These are phyloP conservation scores for Flueggea neowawraea DNA, from an alignment of 441 rosid genomes.

Conservation along the genomic window DNA sequence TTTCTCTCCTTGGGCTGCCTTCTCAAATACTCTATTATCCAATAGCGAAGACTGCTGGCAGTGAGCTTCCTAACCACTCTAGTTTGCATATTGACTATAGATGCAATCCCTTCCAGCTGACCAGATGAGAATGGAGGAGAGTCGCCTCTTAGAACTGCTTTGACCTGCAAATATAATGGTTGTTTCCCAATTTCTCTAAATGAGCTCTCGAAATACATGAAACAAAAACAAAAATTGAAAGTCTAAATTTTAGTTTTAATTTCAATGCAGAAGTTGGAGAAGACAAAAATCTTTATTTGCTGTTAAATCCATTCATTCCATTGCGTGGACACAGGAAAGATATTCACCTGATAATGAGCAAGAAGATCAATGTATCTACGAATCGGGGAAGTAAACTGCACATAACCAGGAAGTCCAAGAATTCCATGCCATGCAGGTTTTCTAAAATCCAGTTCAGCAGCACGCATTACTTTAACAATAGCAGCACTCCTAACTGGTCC, in stretches of 20 bases:
- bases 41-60: conserved; percentile 71
- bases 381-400: conserved; percentile 97
- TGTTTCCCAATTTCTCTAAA: not conserved
- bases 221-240: too few species aligned
- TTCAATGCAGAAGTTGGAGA: not conserved
- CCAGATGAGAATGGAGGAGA: conserved; percentile 85
- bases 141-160: conserved; percentile 83
- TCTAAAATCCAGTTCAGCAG: conserved; percentile 85
- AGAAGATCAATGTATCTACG: conserved; percentile 97
- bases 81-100: conserved; percentile 62
- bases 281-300: not conserved
- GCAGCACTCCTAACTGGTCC: conserved; percentile 90
- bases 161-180: conserved; percentile 40
- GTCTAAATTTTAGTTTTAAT: not conserved
- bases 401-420: conserved; percentile 94
- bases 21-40: conserved; percentile 82
- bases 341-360: conserved; percentile 90
- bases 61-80: conserved; percentile 59
- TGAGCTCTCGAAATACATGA: too few species aligned
- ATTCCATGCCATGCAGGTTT: conserved; percentile 88
- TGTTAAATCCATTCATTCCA: conserved; percentile 2
- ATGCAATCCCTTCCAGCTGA: conserved; percentile 89
- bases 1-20: conserved; percentile 73
- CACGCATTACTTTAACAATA: conserved; percentile 76
- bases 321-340: conserved; percentile 5